phyloP scores from a whole-genome alignment of 768 basidiomycete species.

The Ephemerocybe angulata region DNA sequence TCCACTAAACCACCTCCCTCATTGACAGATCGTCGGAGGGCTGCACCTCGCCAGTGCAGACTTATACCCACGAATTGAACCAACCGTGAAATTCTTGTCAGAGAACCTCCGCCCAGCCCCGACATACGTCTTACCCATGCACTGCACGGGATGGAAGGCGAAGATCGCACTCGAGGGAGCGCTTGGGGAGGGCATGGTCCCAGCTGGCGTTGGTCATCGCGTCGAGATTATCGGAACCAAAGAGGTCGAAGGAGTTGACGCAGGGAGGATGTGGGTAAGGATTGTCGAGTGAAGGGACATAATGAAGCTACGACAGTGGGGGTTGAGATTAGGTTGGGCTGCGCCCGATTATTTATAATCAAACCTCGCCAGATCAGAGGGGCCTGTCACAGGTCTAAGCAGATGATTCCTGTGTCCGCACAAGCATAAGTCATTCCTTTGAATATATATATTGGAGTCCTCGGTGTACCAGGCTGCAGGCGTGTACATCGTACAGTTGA shows the following conservation, averaged over 20 bases:
- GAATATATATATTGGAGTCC: too few species aligned
- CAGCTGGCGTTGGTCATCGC: slow-evolving; percentile 70
- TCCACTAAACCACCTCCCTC: background rate
- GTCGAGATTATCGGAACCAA: slow-evolving; percentile 56
- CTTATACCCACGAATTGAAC: slow-evolving; percentile 54
- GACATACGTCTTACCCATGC: slow-evolving; percentile 75
- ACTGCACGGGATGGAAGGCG: slow-evolving; percentile 77
- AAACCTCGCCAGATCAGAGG: too few species aligned
- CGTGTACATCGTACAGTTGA: too few species aligned
- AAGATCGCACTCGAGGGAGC: slow-evolving; percentile 68
- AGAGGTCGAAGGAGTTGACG: background rate
- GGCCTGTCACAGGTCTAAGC: too few species aligned
- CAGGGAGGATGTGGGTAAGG: slow-evolving; percentile 1
- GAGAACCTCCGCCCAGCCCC: slow-evolving; percentile 58
- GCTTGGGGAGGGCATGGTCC: slow-evolving; percentile 74
- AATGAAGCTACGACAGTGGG: too few species aligned
- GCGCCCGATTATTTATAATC: too few species aligned
- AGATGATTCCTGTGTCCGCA: too few species aligned
- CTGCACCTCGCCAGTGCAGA: slow-evolving; percentile 79
- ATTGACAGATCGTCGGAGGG: slow-evolving; percentile 66
- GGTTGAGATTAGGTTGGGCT: too few species aligned
- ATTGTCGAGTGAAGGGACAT: background rate
- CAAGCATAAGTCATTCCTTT: too few species aligned
- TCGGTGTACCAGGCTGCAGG: too few species aligned
- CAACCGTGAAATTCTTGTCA: slow-evolving; percentile 70